These are phyloP conservation scores for Avena atlantica DNA, from an alignment of 176 grass and related monocot genomes.

Conservation along the genomic window DNA sequence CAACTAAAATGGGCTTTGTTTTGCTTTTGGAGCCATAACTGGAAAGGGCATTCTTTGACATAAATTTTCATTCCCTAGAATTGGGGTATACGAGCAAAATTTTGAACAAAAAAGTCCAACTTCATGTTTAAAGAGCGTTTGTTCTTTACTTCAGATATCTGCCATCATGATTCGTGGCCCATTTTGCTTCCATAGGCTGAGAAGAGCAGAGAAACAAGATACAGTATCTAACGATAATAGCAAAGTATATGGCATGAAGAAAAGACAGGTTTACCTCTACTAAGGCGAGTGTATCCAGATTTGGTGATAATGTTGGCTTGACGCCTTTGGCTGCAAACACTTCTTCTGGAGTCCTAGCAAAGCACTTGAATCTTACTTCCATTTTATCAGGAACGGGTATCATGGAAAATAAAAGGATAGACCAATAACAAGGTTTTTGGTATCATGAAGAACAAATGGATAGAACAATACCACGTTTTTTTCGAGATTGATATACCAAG, in stretches of 20 bases:
- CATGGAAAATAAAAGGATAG: neutral
- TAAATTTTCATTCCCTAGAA: neutral
- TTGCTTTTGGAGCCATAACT: neutral
- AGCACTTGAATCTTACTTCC: slow-evolving; percentile 35
- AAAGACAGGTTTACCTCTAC: slow-evolving; percentile 68
- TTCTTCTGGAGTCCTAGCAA: slow-evolving; percentile 84
- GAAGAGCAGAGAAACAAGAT: neutral
- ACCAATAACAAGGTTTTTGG: slow-evolving; percentile 9
- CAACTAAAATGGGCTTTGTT: neutral
- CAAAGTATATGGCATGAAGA: slow-evolving; percentile 12
- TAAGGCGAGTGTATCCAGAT: slow-evolving; percentile 78
- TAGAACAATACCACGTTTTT: slow-evolving; percentile 2
- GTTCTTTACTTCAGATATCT: slow-evolving; percentile 31
- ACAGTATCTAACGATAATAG: neutral
- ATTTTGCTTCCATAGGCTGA: neutral
- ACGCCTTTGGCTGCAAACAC: slow-evolving; percentile 92
- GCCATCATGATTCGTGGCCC: slow-evolving; percentile 5
- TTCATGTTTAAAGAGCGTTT: neutral
- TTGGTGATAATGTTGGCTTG: slow-evolving; percentile 89
- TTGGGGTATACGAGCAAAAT: neutral
- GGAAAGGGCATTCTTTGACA: neutral
- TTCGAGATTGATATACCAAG: too few species aligned
- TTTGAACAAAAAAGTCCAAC: slow-evolving; percentile 10
- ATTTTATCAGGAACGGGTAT: slow-evolving; percentile 29
- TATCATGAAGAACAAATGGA: neutral